Evolutionary conservation across 2,329 filamentous ascomycete genomes (phyloP).

Genomic region (Dothistroma septosporum): DNA sequence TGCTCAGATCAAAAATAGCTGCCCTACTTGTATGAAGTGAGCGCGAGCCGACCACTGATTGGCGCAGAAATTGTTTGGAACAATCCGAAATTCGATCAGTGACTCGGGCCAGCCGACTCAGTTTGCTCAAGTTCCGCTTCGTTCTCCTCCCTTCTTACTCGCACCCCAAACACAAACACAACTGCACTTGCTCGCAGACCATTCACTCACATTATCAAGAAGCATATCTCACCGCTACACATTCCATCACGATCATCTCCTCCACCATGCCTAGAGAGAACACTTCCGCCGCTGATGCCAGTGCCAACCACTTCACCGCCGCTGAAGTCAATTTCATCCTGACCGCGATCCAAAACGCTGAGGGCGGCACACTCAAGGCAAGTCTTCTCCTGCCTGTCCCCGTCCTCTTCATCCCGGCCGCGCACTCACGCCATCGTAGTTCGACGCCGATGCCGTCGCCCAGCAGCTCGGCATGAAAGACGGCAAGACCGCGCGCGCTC

Average conservation of each 20-base stretch:
- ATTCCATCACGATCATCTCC: background rate
- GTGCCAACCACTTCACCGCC: background rate
- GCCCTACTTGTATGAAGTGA: background rate
- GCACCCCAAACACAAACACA: background rate
- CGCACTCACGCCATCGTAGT: background rate
- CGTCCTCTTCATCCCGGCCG: background rate
- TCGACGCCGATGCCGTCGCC: constrained; percentile 2
- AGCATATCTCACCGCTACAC: background rate
- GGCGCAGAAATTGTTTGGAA: background rate
- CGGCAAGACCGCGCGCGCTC: background rate
- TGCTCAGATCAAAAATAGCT: background rate
- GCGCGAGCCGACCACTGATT: background rate
- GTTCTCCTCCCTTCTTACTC: background rate
- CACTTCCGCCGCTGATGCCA: background rate
- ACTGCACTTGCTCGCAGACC: background rate
- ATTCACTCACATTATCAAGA: background rate
- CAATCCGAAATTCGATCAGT: background rate
- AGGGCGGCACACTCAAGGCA: constrained; percentile 4
- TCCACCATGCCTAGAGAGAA: background rate
- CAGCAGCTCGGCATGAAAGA: constrained; percentile 2
- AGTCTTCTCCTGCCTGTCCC: background rate
- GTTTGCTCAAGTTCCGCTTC: background rate
- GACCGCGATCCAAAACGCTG: constrained; percentile 2
- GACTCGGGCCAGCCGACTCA: background rate
- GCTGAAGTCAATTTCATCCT: constrained; percentile 5